These are phyloP conservation scores for Trametes hirsuta DNA, from an alignment of 1,284 basidiomycete genomes.

Conservation along the genomic window DNA sequence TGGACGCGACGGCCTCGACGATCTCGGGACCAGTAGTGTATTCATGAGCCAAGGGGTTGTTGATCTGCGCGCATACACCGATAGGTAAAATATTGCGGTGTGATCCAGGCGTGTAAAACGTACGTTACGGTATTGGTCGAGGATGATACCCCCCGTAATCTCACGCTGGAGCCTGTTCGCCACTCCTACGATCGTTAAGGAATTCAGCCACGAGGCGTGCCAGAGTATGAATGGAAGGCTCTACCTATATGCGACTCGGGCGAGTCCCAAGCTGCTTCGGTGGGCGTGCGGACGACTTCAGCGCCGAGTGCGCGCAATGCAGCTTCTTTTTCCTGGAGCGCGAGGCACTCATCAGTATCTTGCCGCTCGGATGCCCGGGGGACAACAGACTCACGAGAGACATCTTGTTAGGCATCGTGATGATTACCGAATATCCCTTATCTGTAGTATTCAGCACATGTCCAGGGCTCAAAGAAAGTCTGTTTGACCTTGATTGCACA, in stretches of 20 bases:
- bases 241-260: slow-evolving; percentile 91
- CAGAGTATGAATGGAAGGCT: slow-evolving; percentile 35
- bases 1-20: slow-evolving; percentile 69
- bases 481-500: slow-evolving; percentile 85
- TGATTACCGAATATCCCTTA: slow-evolving; percentile 91
- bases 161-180: slow-evolving; percentile 77
- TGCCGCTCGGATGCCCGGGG: too few species aligned
- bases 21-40: slow-evolving; percentile 89
- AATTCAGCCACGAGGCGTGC: slow-evolving; percentile 76
- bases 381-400: slow-evolving; percentile 56
- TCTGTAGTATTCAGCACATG: slow-evolving; percentile 77
- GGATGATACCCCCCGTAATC: slow-evolving; percentile 87
- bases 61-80: slow-evolving; percentile 41
- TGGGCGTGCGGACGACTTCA: slow-evolving; percentile 94
- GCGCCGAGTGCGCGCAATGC: slow-evolving; percentile 91
- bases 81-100: not conserved
- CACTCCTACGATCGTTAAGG: slow-evolving; percentile 81
- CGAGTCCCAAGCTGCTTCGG: slow-evolving; percentile 82
- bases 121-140: slow-evolving; percentile 89
- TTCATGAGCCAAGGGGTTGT: slow-evolving; percentile 93
- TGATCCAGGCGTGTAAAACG: slow-evolving; percentile 24
- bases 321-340: slow-evolving; percentile 86
- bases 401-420: slow-evolving; percentile 98
- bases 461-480: slow-evolving; percentile 18
- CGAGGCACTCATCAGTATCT: not conserved